Evolutionary conservation across 2,329 filamentous ascomycete species (phyloP).

Genomic region (Orbilia quercus): DNA sequence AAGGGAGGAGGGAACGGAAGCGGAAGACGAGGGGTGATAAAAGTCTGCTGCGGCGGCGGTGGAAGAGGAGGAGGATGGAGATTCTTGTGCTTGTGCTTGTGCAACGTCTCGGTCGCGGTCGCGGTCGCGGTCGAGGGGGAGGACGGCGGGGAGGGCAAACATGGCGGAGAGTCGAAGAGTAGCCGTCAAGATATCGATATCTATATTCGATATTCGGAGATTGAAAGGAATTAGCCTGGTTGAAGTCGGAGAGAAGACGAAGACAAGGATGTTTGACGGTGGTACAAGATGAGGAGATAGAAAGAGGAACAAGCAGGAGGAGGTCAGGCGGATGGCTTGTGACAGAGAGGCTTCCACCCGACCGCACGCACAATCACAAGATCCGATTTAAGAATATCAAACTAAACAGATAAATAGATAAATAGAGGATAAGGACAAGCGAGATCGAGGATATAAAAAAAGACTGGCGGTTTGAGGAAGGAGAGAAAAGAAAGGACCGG

Average conservation of each 20-base stretch:
- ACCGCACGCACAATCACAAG: slow-evolving; percentile 19
- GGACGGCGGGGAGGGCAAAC: slow-evolving; percentile 36
- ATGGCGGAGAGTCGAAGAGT: slow-evolving; percentile 35
- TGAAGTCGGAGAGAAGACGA: slow-evolving; percentile 14
- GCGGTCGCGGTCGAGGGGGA: slow-evolving; percentile 21
- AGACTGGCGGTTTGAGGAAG: not conserved
- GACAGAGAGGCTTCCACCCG: slow-evolving; percentile 22
- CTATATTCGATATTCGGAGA: no score
- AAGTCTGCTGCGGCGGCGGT: slow-evolving; percentile 30
- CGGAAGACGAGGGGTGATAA: slow-evolving; percentile 7
- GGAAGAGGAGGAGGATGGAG: slow-evolving; percentile 22
- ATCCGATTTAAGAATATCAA: slow-evolving; percentile 12
- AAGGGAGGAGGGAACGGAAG: slow-evolving; percentile 7
- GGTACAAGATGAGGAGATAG: slow-evolving; percentile 39
- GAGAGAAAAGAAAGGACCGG: not conserved
- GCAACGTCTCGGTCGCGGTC: slow-evolving; percentile 30
- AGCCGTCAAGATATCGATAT: not conserved
- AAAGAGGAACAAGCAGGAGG: slow-evolving; percentile 31
- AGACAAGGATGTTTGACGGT: slow-evolving; percentile 35
- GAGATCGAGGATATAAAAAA: not conserved
- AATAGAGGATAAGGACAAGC: slow-evolving; percentile 20
- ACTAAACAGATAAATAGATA: slow-evolving; percentile 5
- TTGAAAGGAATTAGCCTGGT: slow-evolving; percentile 5
- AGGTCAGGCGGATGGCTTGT: slow-evolving; percentile 43
- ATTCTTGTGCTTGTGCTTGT: slow-evolving; percentile 38